Evolutionary conservation across 257 asterid species (phyloP).

Genomic region (Solanum arcanum): DNA sequence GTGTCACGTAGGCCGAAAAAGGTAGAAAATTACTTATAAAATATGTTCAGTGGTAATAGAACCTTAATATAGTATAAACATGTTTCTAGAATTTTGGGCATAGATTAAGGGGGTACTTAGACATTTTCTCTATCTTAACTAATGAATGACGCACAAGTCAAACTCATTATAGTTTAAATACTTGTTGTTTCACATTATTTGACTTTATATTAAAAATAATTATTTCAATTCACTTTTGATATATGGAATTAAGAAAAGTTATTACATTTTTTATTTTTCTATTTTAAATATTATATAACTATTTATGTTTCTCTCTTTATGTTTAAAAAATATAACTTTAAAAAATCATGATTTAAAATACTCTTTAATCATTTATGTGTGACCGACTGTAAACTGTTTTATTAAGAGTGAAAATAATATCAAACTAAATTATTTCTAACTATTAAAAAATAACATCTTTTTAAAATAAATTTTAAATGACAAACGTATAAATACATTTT

Average conservation of each 20-base stretch:
- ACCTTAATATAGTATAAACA: rapidly evolving
- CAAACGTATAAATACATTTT: not conserved
- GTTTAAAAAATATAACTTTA: not conserved
- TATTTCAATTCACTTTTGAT: not conserved
- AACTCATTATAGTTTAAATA: not conserved
- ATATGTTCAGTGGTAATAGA: rapidly evolving
- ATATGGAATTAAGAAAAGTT: not conserved
- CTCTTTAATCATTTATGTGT: not conserved
- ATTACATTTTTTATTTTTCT: too few relatives aligned
- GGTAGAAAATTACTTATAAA: too few relatives aligned
- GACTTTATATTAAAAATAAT: not conserved
- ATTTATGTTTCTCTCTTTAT: not conserved
- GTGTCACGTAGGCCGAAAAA: too few relatives aligned
- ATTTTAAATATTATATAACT: too few relatives aligned
- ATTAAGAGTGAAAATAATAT: too few relatives aligned
- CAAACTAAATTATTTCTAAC: too few relatives aligned
- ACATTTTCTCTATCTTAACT: rapidly evolving
- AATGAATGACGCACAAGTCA: not conserved
- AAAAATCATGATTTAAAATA: too few relatives aligned
- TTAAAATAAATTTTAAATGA: too few relatives aligned
- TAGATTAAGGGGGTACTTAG: rapidly evolving
- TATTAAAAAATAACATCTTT: too few relatives aligned
- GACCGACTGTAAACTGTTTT: not conserved
- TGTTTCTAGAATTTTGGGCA: rapidly evolving
- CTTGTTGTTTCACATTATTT: not conserved